Conservation (phyloP, 2,329 filamentous ascomycete species). For the Eutypella sp. region DNA sequence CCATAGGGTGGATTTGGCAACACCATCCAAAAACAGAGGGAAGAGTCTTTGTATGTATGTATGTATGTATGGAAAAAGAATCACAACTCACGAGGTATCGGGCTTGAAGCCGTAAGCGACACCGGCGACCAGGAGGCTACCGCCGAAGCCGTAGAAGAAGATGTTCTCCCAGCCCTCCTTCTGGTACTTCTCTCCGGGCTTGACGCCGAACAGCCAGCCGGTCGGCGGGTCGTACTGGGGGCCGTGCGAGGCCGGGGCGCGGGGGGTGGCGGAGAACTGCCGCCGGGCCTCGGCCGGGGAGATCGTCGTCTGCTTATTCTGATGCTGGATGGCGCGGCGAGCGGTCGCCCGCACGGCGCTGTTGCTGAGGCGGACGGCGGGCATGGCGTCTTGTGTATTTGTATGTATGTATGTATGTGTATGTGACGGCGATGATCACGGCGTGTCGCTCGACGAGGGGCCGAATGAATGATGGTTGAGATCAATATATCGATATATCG, state of each 20-base stretch:
- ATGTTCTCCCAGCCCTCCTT: slow-evolving; percentile 94
- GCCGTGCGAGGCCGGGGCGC: slow-evolving; percentile 52
- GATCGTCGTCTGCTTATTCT: slow-evolving; percentile 7
- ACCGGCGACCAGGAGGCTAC: slow-evolving; percentile 65
- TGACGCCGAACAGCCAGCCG: slow-evolving; percentile 91
- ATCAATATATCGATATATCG: no score
- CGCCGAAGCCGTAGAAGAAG: slow-evolving; percentile 81
- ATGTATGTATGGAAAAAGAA: slow-evolving; percentile 4
- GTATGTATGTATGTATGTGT: background rate
- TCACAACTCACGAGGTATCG: slow-evolving; percentile 88
- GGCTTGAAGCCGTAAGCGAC: slow-evolving; percentile 94
- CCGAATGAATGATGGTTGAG: no score
- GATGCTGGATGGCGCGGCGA: slow-evolving; percentile 22
- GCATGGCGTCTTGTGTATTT: slow-evolving; percentile 16
- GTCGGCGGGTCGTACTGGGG: slow-evolving; percentile 82
- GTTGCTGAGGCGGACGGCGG: slow-evolving; percentile 22
- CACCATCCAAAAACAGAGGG: no score
- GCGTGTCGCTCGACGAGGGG: background rate
- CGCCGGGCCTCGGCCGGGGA: slow-evolving; percentile 20
- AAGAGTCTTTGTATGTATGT: no score
- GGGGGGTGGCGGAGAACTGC: slow-evolving; percentile 40
- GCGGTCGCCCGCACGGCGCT: slow-evolving; percentile 24
- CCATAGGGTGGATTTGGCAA: no score
- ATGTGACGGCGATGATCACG: background rate
- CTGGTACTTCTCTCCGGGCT: slow-evolving; percentile 91